phyloP scores from a whole-genome alignment of 139 green algal genomes.

The Trebouxia sp. region DNA sequence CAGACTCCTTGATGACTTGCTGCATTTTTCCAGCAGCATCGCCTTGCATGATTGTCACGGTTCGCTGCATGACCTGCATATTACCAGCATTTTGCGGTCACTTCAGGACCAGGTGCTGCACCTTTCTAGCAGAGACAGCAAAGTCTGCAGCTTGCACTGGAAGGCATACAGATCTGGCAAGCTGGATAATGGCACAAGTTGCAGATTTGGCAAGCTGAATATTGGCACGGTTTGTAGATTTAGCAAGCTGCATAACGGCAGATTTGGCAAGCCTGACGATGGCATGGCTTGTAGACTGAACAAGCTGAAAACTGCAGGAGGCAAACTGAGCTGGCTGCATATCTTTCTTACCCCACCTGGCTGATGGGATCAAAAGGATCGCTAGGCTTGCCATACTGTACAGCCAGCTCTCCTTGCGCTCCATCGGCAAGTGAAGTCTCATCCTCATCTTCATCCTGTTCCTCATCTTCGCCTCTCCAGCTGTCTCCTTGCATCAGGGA shows the following conservation, averaged over 20 bases:
- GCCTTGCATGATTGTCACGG: neutral
- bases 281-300: no score
- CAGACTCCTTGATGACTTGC: neutral
- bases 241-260: neutral
- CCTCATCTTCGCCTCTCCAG: neutral
- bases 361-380: slow-evolving; percentile 12
- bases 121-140: neutral
- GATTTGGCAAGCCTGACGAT: no score
- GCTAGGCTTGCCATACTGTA: neutral
- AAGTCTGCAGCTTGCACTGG: neutral
- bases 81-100: no score
- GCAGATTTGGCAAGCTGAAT: neutral
- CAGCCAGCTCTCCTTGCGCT: neutral
- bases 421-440: neutral
- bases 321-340: neutral
- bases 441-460: neutral
- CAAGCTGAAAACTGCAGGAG: neutral
- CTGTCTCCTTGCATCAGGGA: neutral
- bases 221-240: neutral
- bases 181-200: neutral
- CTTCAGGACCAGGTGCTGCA: neutral
- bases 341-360: neutral
- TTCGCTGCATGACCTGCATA: slow-evolving; percentile 10
- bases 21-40: neutral
- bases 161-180: neutral